Percentiles rank a stretch among this genome's conserved stretches.
These are phyloP conservation scores for Mortierella sp. DNA, from an alignment of 371 early-diverging fungal genomes.

Conservation along the genomic window DNA sequence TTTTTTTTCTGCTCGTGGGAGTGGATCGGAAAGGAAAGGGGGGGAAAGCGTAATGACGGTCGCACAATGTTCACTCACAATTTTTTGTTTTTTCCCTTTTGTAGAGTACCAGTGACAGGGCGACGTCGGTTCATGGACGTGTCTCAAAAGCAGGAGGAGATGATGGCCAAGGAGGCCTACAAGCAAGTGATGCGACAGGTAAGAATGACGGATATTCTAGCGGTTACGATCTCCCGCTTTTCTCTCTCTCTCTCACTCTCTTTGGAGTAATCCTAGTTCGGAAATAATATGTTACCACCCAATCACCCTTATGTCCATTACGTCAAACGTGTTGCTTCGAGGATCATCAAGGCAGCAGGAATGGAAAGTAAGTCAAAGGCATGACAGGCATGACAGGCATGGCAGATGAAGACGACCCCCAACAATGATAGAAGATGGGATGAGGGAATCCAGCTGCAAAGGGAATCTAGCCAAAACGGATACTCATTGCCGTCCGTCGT, in stretches of 20 bases:
- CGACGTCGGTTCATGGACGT: conserved; percentile 72
- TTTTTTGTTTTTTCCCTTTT: background rate
- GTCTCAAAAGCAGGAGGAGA: conserved; percentile 66
- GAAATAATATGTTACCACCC: conserved; percentile 66
- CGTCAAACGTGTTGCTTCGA: conserved; percentile 71
- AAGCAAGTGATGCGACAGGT: conserved; percentile 67
- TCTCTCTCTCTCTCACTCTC: background rate
- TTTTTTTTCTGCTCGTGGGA: no score
- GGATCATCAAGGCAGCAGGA: conserved; percentile 78
- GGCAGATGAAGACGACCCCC: background rate
- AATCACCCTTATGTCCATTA: conserved; percentile 67
- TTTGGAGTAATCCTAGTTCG: conserved; percentile 54
- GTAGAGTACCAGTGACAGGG: conserved; percentile 71
- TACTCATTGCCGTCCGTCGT: background rate
- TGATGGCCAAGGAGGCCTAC: conserved; percentile 76
- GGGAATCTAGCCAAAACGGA: no score
- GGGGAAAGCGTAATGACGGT: no score
- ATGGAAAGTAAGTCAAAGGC: conserved; percentile 54
- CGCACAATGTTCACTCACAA: conserved; percentile 2
- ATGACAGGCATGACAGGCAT: background rate
- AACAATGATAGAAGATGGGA: no score
- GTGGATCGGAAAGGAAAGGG: no score
- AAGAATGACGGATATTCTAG: background rate
- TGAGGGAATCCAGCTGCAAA: no score
- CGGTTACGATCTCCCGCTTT: no score